These are phyloP conservation scores for Pythium biforme DNA, from an alignment of 352 stramenopile genomes.

Conservation along the genomic window DNA sequence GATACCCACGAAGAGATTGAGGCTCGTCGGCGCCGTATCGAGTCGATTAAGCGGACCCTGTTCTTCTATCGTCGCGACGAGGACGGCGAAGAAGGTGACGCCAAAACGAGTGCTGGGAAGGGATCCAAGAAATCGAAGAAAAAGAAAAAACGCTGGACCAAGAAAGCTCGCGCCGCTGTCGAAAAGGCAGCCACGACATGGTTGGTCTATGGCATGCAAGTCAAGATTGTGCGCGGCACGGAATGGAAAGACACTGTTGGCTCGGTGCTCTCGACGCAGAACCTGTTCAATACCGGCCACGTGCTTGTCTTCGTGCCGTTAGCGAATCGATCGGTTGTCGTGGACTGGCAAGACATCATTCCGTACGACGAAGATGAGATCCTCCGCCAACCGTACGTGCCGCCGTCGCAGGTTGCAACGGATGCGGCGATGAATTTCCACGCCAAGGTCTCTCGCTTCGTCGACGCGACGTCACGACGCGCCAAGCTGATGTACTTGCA, in stretches of 20 bases:
- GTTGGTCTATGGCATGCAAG: conserved; percentile 48
- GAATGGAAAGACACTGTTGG: conserved; percentile 48
- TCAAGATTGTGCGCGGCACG: conserved; percentile 43
- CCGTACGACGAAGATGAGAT: conserved; percentile 46
- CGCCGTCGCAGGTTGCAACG: conserved; percentile 28
- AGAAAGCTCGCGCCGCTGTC: conserved; percentile 31
- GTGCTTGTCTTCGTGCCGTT: conserved; percentile 60
- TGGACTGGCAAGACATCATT: conserved; percentile 53
- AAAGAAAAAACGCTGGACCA: conserved; percentile 49
- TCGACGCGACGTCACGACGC: conserved; percentile 33
- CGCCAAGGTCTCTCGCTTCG: conserved; percentile 33
- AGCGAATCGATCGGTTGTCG: conserved; percentile 53
- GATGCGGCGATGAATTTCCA: conserved; percentile 42
- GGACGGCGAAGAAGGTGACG: conserved; percentile 3
- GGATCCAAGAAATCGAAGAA: conserved; percentile 10
- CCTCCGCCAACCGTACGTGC: conserved; percentile 41
- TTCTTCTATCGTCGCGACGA: conserved; percentile 38
- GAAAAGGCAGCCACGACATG: conserved; percentile 44
- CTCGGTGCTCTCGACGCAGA: conserved; percentile 61
- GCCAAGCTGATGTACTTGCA: conserved; percentile 63
- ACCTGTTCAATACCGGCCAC: conserved; percentile 53
- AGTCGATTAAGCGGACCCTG: conserved; percentile 45
- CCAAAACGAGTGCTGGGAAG: not conserved
- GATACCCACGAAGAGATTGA: conserved; percentile 56
- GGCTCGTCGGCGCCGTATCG: conserved; percentile 31